Base-by-base conservation (phyloP, 1,139 yeast genomes). In the Pneumocystis carinii region DNA sequence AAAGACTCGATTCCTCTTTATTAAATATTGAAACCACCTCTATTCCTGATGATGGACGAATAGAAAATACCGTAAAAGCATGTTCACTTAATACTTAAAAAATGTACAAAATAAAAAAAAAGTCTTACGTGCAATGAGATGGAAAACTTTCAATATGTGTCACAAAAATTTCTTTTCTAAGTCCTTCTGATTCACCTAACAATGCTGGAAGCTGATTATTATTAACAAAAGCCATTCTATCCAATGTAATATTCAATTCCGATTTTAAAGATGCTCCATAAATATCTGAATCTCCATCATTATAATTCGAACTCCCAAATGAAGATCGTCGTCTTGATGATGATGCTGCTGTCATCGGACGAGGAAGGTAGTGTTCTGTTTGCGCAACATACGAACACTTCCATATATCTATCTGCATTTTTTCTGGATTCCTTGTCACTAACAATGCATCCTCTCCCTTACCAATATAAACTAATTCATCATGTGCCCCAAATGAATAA, bases 401-500 rank as follows among this genome's bases (percentile, higher is more conserved):
- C 61, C 66, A 19, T n/a, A 17, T 35, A 42, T 15, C 55, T 56
- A 38, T 37, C 24, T 59, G n/a, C 17, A 59, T 60, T 12, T 63
- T 61, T 55, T 60, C 15, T 55, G 37, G 39, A 38, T 32, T 14
- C 10, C 6, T 15, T 17, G 38, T 42, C 12, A 59, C 19, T 8
- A 59, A 5, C 14, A 35, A 24, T 24, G 55, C 55, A 12, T 48
- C 55, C 24, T 48, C 55, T 10, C 55, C 60, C 8, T 62, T 61
- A 0, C 70, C 71, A 59, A 74, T 70, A 59, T 68, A 69, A 5
- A 72, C 61, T 58, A 87, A 71, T 63, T 79, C 80, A 70, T 87
- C 95, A 59, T 77, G 75, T 1, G 80, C 74, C 0, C 85, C 78
- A 14, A 88, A 80, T 0, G 84, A 81, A 0, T 89, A 81, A 0